Conservation (phyloP, 768 basidiomycete genomes). For the Boletus rubescentipes region DNA sequence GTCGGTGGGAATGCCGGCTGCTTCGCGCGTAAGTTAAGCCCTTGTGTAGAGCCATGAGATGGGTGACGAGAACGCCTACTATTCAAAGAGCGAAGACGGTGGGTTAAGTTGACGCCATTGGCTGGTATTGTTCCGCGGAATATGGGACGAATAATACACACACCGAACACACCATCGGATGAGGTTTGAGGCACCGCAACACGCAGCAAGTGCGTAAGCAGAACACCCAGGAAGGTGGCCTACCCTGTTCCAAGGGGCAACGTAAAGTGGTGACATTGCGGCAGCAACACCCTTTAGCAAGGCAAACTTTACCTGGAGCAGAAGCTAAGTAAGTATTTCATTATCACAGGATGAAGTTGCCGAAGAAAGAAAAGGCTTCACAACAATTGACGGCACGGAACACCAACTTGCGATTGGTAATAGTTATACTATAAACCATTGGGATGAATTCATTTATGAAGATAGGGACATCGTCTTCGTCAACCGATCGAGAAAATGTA, state of each 20-base stretch:
- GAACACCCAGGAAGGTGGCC: slow-evolving; percentile 8
- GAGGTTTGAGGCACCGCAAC: slow-evolving; percentile 13
- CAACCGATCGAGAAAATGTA: slow-evolving; percentile 19
- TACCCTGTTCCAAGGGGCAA: slow-evolving; percentile 2
- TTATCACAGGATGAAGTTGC: slow-evolving; percentile 14
- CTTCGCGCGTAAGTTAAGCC: background rate
- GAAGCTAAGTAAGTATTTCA: slow-evolving; percentile 9
- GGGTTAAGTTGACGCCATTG: slow-evolving; percentile 6
- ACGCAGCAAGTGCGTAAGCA: slow-evolving; percentile 15
- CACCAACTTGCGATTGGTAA: slow-evolving; percentile 2
- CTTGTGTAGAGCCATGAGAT: background rate
- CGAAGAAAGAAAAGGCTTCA: background rate
- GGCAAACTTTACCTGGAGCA: slow-evolving; percentile 1
- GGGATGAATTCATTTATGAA: slow-evolving; percentile 19
- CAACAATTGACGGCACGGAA: slow-evolving; percentile 2
- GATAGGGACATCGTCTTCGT: slow-evolving; percentile 7
- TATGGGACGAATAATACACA: background rate
- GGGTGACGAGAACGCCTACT: background rate
- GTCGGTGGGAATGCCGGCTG: slow-evolving; percentile 1
- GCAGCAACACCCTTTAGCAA: background rate
- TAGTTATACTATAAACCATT: slow-evolving; percentile 1
- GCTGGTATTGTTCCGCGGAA: slow-evolving; percentile 17
- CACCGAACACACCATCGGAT: slow-evolving; percentile 5
- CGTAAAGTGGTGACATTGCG: slow-evolving; percentile 15
- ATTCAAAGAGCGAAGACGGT: slow-evolving; percentile 1